phyloP scores from a whole-genome alignment of 2,329 filamentous ascomycete genomes.

The Penicillium sp. region DNA sequence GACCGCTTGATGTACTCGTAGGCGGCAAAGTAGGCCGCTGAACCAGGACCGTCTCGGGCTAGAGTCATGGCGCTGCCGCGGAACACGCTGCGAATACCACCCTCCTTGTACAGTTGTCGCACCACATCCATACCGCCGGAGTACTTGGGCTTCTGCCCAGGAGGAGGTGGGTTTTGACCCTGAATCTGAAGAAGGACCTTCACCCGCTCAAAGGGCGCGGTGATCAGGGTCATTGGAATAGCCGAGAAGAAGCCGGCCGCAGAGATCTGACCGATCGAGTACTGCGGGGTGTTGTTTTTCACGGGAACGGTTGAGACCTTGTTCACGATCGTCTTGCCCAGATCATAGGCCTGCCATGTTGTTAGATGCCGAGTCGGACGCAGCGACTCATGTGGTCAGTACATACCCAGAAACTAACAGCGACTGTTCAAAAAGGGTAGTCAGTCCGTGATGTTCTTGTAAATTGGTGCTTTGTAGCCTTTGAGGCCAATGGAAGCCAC shows the following conservation, averaged over 20 bases:
- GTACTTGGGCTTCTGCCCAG: constrained; percentile 91
- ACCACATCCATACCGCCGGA: constrained; percentile 83
- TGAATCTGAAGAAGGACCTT: constrained; percentile 98
- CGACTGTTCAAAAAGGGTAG: constrained; percentile 43
- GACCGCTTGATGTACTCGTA: constrained; percentile 92
- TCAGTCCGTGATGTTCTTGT: constrained; percentile 2
- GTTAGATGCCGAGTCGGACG: constrained; percentile 15
- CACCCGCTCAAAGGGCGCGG: constrained; percentile 97
- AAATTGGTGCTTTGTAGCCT: not conserved
- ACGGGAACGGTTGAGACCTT: constrained; percentile 57
- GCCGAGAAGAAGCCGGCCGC: constrained; percentile 96
- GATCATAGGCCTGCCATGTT: constrained; percentile 80
- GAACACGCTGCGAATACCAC: constrained; percentile 86
- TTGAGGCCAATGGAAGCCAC: constrained; percentile 36
- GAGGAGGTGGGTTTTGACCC: constrained; percentile 75
- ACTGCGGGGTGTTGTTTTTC: constrained; percentile 57
- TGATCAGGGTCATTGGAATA: constrained; percentile 95
- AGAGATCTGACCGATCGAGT: constrained; percentile 80
- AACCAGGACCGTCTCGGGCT: constrained; percentile 86
- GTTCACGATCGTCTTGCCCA: constrained; percentile 84
- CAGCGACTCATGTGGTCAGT: not conserved
- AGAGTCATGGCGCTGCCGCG: constrained; percentile 85
- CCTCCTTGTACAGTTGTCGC: constrained; percentile 83
- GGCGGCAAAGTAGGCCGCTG: constrained; percentile 90
- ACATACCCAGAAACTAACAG: constrained; percentile 60